Evolutionary conservation across 306 rosid species (phyloP), one percentile per base, ranked within the genome.

Genomic region (Medicago lupulina): DNA sequence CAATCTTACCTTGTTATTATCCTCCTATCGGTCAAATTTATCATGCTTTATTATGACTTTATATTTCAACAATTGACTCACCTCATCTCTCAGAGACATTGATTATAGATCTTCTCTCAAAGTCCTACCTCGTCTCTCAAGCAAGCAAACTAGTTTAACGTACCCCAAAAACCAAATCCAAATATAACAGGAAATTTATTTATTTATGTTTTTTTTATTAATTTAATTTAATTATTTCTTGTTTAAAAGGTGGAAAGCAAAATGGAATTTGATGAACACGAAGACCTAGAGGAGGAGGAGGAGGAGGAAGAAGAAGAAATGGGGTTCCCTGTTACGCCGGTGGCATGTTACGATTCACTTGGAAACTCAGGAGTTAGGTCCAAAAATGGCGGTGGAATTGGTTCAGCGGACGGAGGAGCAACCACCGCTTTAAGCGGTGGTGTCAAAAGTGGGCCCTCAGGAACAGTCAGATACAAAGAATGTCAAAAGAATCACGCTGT

Each of bases 401-500:
- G 7, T 1, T 81, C 34, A 43, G 69, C 31, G 0, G 89, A 79
- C 0, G 82, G 67, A 16, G 85, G 63, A 1, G 51, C 83, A 3
- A 55, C 16, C 2, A 84, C 62, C 3, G 3, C 83, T 28, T 38
- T 66, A 0, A 4, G 38, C 38, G 78, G 47, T 14, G 68, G 39
- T 11, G 71, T 85, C 5, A 87, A 83, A 44, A 64, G 16, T 5
- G 85, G 62, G 4, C 5, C 82, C 23, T 28, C 70, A 0, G 78
- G 67, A 31, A 5, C 17, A 0, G 64, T 88, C 34, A 87, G 87
- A 81, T 93, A 91, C 86, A 77, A 87, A 17, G 96, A 93, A 79
- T 93, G 98, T 72, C 89, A 80, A 51, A 93, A 93, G 84, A 93
- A 93, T 79, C 98, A 91, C 75, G 97, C 98, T 6, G 84, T 85